Percentiles rank a stretch among this genome's conserved stretches.
phyloP scores from a whole-genome alignment of 257 asterid genomes.

The Nicotiana obtusifolia region DNA sequence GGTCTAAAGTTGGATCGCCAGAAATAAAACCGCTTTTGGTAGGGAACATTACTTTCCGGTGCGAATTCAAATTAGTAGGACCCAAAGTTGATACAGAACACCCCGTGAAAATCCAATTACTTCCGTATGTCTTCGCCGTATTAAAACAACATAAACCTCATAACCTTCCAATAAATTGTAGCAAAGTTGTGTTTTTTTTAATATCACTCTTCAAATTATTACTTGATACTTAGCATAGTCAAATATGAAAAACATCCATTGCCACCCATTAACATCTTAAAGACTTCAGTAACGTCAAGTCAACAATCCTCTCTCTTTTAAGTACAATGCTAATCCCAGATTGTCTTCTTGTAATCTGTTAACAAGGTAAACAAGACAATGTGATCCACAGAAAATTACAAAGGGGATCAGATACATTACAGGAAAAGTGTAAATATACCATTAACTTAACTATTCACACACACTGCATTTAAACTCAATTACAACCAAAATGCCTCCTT shows the following conservation, averaged over 20 bases:
- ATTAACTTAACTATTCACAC: neutral
- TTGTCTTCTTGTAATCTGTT: neutral
- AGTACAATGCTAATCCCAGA: neutral
- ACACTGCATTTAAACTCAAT: neutral
- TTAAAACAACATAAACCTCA: too few species aligned
- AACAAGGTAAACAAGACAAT: neutral
- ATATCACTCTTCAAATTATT: neutral
- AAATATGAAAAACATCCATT: neutral
- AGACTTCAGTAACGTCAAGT: neutral
- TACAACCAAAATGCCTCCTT: neutral
- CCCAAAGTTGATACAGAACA: too few species aligned
- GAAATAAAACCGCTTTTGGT: too few species aligned
- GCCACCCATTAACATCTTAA: neutral
- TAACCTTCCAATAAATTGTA: too few species aligned
- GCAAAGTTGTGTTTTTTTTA: too few species aligned
- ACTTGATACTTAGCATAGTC: neutral
- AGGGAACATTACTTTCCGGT: too few species aligned
- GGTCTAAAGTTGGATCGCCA: too few species aligned
- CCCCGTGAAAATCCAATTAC: too few species aligned
- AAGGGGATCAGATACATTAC: neutral
- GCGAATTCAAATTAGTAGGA: too few species aligned
- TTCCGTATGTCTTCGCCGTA: too few species aligned
- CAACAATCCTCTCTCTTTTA: neutral
- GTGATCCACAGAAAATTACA: neutral
- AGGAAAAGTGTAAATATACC: neutral